These are phyloP conservation scores for Medicago arabica DNA, from an alignment of 306 rosid genomes.

Conservation along the genomic window DNA sequence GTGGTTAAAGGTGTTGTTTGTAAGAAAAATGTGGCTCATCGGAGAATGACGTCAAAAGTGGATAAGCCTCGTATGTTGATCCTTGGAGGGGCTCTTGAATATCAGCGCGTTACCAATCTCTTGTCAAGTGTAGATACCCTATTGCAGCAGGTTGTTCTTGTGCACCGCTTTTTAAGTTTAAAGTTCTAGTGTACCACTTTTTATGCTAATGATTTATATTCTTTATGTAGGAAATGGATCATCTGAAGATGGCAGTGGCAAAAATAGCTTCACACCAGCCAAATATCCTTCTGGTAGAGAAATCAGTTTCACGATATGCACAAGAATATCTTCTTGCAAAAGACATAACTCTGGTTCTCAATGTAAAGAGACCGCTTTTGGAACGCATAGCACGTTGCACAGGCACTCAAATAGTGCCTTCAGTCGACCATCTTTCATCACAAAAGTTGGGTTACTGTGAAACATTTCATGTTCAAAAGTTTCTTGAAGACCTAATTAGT, in stretches of 20 bases:
- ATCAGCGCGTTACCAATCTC: conserved; percentile 85
- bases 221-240: conserved; percentile 87
- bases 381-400: conserved; percentile 94
- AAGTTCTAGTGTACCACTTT: conserved; percentile 44
- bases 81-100: conserved; percentile 99
- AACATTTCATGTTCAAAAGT: conserved; percentile 75
- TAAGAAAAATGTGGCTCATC: conserved; percentile 95
- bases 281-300: conserved; percentile 89
- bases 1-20: conserved; percentile 95
- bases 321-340: conserved; percentile 92
- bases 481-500: conserved; percentile 69
- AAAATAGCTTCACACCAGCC: conserved; percentile 86
- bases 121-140: conserved; percentile 95
- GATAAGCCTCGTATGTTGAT: conserved; percentile 80
- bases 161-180: conserved; percentile 37
- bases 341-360: conserved; percentile 89
- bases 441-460: conserved; percentile 90
- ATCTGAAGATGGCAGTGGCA: conserved; percentile 98
- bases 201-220: conserved; percentile 30
- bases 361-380: conserved; percentile 85
- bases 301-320: conserved; percentile 94
- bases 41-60: conserved; percentile 82
- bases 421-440: conserved; percentile 85
- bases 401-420: conserved; percentile 84
- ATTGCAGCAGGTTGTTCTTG: conserved; percentile 89